Conservation (phyloP, 495 filamentous ascomycete genomes). For the Talaromyces borbonicus region DNA sequence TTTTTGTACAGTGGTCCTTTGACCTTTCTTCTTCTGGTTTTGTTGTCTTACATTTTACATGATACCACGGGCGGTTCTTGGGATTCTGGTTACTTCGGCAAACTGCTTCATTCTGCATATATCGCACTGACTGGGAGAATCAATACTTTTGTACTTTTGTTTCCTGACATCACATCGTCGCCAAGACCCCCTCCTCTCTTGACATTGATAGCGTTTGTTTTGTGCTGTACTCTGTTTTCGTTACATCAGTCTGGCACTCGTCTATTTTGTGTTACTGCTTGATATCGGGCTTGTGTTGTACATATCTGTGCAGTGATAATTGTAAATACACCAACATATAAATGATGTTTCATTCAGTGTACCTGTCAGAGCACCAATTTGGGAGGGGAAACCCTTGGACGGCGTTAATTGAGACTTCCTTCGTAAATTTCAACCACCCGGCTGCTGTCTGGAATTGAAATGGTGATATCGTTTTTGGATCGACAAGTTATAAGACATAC, state of each 20-base stretch:
- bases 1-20: not conserved
- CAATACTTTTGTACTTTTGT: not conserved
- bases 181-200: not conserved
- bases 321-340: no score
- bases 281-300: no score
- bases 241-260: not conserved
- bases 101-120: not conserved
- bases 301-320: no score
- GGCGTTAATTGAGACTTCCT: no score
- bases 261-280: no score
- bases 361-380: no score
- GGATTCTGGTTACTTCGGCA: constrained; percentile 7
- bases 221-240: not conserved
- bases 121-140: constrained; percentile 9
- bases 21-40: not conserved
- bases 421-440: no score
- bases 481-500: no score
- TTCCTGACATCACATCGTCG: not conserved
- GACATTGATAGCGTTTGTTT: not conserved
- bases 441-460: no score
- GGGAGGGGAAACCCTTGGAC: no score
- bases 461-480: no score
- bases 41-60: not conserved
- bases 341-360: no score
- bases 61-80: constrained; percentile 7